phyloP scores from a whole-genome alignment of 768 basidiomycete genomes.

The Lentinus tigrinus region DNA sequence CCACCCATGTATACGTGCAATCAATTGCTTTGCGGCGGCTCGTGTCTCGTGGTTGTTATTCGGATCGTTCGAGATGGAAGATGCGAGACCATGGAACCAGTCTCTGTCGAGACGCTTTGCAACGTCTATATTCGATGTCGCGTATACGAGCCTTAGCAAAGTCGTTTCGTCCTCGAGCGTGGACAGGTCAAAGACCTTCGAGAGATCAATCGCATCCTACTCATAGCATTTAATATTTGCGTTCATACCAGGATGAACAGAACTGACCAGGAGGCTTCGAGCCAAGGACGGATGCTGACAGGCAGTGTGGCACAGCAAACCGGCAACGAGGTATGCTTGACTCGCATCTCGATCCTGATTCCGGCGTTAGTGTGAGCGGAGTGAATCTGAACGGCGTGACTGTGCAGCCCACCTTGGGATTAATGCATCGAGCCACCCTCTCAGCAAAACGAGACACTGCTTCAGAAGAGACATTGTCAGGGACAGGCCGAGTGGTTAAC shows the following conservation, averaged over 20 bases:
- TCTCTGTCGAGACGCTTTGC: slow-evolving; percentile 48
- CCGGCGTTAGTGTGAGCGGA: background rate
- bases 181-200: slow-evolving; percentile 51
- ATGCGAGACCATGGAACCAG: slow-evolving; percentile 42
- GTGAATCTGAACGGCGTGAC: background rate
- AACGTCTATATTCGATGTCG: slow-evolving; percentile 63
- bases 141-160: slow-evolving; percentile 57
- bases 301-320: slow-evolving; percentile 60
- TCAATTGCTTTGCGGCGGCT: slow-evolving; percentile 46
- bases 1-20: slow-evolving; percentile 57
- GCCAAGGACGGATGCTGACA: slow-evolving; percentile 57
- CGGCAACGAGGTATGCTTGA: slow-evolving; percentile 61
- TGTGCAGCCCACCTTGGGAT: slow-evolving; percentile 48
- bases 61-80: slow-evolving; percentile 36
- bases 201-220: slow-evolving; percentile 59
- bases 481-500: slow-evolving; percentile 54
- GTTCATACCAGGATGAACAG: background rate
- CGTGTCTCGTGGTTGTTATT: slow-evolving; percentile 41
- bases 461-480: slow-evolving; percentile 53
- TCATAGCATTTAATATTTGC: background rate
- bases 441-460: slow-evolving; percentile 53
- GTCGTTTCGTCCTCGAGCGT: slow-evolving; percentile 52
- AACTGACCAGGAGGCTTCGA: slow-evolving; percentile 46
- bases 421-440: slow-evolving; percentile 53
- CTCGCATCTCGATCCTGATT: slow-evolving; percentile 42